Base-by-base conservation (phyloP, 192 early-diverging fungal species). In the Podila minutissima region DNA sequence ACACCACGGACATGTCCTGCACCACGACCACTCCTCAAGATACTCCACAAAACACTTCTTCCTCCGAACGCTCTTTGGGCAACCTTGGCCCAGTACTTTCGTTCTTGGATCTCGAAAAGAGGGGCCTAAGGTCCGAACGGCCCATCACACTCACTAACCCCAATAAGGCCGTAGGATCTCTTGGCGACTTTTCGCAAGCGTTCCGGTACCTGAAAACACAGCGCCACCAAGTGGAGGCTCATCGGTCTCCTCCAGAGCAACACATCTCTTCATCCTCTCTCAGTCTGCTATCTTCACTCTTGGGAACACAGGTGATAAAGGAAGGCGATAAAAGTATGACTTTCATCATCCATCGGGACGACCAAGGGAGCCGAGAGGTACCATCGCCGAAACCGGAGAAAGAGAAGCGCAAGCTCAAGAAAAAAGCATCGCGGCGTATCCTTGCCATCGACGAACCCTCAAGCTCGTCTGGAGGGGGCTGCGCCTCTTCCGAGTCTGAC, bases 361-460 rank as follows among this genome's bases (percentile, higher is more conserved):
- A 46, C 15, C 41, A 46, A 46, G 13, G 15, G 13, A 46, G 9
- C 3, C 41, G 13, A 46, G 41, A 46, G 41, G 3, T 17, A 8
- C 41, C 41, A 12, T 41, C 38, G 41, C 57, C 20, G 57, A 59
- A 15, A 29, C 22, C 57, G 12, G n/a, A 22, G 57, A 22, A 59
- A 15, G 28, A 29, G 31, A 20, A 19, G 15, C 22, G 35, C 37
- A 29, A 63, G 33, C 64, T 22, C 66, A 78, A 66, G 51, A 78
- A 78, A 58, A 48, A 53, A 7, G 5, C 28, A 0, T 26, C 28
- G 32, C 28, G 38, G 9, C 59, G 31, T 2, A 71, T 22, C 2
- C 64, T 78, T 41, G 69, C 75, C 32, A 67, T 78, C 37, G 75
- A 78, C 24, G 75, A 78, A 37, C 75, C 75, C 17, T 62, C 69